Percentiles rank a stretch among this genome's conserved stretches.
phyloP scores from a whole-genome alignment of 1,284 basidiomycete species.

The Ustilago lituana region DNA sequence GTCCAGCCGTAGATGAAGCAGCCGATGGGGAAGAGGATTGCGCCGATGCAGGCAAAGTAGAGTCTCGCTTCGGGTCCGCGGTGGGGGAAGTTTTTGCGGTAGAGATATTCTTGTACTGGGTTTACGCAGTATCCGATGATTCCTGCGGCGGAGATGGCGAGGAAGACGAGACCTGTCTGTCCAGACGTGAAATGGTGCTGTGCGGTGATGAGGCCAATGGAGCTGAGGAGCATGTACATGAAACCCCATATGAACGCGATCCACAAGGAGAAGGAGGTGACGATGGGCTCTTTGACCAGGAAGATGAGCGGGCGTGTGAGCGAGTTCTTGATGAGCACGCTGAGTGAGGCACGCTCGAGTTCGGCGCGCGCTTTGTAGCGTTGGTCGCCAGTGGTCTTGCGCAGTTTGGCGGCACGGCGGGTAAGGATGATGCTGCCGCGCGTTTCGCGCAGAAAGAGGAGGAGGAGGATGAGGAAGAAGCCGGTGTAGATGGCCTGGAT shows the following conservation, averaged over 20 bases:
- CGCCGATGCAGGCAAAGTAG: constrained; percentile 67
- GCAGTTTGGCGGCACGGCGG: constrained; percentile 65
- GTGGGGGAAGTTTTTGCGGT: constrained; percentile 21
- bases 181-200: constrained; percentile 75
- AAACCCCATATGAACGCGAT: constrained; percentile 75
- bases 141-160: constrained; percentile 47
- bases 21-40: constrained; percentile 52
- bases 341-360: constrained; percentile 73
- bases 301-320: constrained; percentile 74
- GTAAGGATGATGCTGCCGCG: constrained; percentile 69
- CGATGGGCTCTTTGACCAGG: constrained; percentile 77
- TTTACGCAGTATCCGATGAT: constrained; percentile 77
- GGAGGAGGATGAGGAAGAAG: constrained; percentile 39
- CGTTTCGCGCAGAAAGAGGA: constrained; percentile 64
- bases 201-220: constrained; percentile 68
- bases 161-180: constrained; percentile 57
- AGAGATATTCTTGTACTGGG: constrained; percentile 60
- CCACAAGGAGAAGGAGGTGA: constrained; percentile 70
- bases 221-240: constrained; percentile 73
- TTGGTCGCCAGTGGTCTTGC: constrained; percentile 71
- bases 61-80: constrained; percentile 69
- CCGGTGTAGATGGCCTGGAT: constrained; percentile 68
- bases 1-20: constrained; percentile 67
- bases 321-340: constrained; percentile 74
- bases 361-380: constrained; percentile 75